Evolutionary conservation across 164 flowering plant genomes (phyloP).

Genomic region (Echeveria elegans): DNA sequence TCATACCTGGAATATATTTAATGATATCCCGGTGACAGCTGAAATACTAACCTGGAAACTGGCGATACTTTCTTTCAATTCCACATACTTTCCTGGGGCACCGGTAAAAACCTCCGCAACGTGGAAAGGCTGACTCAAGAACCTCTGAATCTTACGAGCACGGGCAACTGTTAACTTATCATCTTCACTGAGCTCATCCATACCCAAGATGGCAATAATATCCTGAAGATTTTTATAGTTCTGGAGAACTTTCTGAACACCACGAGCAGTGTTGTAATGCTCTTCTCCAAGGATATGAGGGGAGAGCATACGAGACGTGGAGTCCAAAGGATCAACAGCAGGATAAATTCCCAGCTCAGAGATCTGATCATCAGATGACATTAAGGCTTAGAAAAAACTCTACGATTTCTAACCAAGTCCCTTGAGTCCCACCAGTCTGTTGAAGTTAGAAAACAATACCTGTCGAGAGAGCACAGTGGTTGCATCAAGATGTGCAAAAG

Average conservation of each 20-base stretch:
- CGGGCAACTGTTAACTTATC: conserved; percentile 93
- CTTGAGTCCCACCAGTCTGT: not conserved
- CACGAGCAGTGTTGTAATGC: conserved; percentile 76
- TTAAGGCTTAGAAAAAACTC: not conserved
- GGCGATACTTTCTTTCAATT: conserved; percentile 77
- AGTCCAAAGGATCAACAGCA: conserved; percentile 71
- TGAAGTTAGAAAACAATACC: conserved; percentile 26
- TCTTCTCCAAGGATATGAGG: conserved; percentile 70
- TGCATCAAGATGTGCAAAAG: conserved; percentile 99
- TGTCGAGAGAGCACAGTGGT: conserved; percentile 94
- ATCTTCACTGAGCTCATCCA: conserved; percentile 98
- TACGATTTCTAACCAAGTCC: not conserved
- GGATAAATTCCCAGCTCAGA: conserved; percentile 95
- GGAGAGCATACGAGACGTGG: conserved; percentile 75
- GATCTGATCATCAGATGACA: conserved; percentile 35
- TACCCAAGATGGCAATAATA: conserved; percentile 96
- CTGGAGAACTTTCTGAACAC: conserved; percentile 76
- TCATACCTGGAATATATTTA: not conserved
- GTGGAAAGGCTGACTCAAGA: conserved; percentile 96
- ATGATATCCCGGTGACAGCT: not conserved
- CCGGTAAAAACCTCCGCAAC: conserved; percentile 98
- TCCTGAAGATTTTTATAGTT: conserved; percentile 92
- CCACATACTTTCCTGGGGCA: conserved; percentile 92
- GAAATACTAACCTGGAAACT: conserved; percentile 76
- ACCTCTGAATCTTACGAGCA: conserved; percentile 84